Percentiles rank a stretch among this genome's conserved stretches.
Evolutionary conservation across 2,329 filamentous ascomycete species (phyloP).

Genomic region (Penicillium frequentans): DNA sequence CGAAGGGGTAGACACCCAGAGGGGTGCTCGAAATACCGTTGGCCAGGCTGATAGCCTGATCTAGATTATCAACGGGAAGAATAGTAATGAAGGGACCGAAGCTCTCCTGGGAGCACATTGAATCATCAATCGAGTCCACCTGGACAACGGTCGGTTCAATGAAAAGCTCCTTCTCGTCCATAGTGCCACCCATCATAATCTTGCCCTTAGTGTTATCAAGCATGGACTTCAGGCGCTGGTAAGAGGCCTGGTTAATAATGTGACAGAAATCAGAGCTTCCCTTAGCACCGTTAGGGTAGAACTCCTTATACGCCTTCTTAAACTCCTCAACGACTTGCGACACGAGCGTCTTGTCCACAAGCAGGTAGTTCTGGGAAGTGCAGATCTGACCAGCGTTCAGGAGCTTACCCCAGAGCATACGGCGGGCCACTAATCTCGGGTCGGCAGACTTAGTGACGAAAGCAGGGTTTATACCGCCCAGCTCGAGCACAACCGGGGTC

Average conservation of each 20-base stretch:
- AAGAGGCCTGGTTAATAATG: constrained; percentile 79
- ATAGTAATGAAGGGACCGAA: constrained; percentile 93
- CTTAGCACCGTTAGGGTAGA: constrained; percentile 80
- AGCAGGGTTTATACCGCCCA: constrained; percentile 89
- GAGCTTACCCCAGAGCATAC: constrained; percentile 86
- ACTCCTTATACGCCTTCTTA: constrained; percentile 68
- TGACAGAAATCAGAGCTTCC: constrained; percentile 75
- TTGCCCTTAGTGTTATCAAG: constrained; percentile 80
- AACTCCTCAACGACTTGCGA: constrained; percentile 72
- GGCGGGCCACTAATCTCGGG: constrained; percentile 73
- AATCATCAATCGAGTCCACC: constrained; percentile 72
- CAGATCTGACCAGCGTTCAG: constrained; percentile 89
- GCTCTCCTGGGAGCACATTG: constrained; percentile 77
- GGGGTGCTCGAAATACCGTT: constrained; percentile 82
- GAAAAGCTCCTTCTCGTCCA: constrained; percentile 76
- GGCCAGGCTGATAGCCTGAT: constrained; percentile 79
- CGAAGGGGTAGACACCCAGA: constrained; percentile 81
- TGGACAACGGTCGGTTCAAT: constrained; percentile 94
- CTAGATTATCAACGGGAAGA: constrained; percentile 73
- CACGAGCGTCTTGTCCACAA: constrained; percentile 75
- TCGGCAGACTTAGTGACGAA: constrained; percentile 85
- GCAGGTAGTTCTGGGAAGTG: constrained; percentile 86
- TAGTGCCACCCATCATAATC: constrained; percentile 81
- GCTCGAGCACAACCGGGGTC: constrained; percentile 84
- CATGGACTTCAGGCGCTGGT: constrained; percentile 83